Evolutionary conservation across 495 filamentous ascomycete species (phyloP).

Genomic region (Aspergillus sparsus): DNA sequence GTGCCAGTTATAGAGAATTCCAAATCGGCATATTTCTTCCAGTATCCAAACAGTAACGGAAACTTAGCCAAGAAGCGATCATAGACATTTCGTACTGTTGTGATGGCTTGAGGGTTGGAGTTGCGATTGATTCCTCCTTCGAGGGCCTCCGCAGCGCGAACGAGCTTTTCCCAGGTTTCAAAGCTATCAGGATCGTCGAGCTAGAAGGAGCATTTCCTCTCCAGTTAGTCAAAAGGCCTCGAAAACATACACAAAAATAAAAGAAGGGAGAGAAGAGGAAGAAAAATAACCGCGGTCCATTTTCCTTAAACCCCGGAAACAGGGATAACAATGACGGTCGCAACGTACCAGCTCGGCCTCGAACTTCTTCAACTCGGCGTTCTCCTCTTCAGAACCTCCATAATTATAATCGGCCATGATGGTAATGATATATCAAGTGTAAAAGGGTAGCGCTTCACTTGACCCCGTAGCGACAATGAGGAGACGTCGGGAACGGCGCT

Average conservation of each 20-base stretch:
- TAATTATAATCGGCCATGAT: conserved; percentile 64
- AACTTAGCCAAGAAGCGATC: conserved; percentile 95
- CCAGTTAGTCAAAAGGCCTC: conserved; percentile 11
- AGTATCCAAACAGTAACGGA: conserved; percentile 94
- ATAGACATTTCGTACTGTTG: conserved; percentile 78
- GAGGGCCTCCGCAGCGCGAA: conserved; percentile 75
- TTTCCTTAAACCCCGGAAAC: background rate
- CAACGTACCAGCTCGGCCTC: conserved; percentile 69
- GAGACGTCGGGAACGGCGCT: background rate
- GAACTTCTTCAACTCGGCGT: conserved; percentile 78
- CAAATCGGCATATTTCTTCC: conserved; percentile 98
- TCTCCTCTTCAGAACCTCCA: conserved; percentile 81
- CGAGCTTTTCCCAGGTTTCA: conserved; percentile 92
- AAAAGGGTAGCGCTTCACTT: conserved; percentile 1
- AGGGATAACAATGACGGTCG: conserved; percentile 7
- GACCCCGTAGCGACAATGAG: background rate
- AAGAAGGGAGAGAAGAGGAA: too few species aligned
- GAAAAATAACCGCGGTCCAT: background rate
- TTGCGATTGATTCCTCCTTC: conserved; percentile 96
- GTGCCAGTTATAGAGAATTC: conserved; percentile 97
- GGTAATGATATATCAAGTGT: conserved; percentile 11
- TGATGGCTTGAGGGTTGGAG: conserved; percentile 91
- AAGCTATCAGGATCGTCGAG: conserved; percentile 85
- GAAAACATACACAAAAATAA: background rate
- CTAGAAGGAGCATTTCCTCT: conserved; percentile 23